Evolutionary conservation across 352 stramenopile species (phyloP).

Genomic region (Pythium scleroteichum): DNA sequence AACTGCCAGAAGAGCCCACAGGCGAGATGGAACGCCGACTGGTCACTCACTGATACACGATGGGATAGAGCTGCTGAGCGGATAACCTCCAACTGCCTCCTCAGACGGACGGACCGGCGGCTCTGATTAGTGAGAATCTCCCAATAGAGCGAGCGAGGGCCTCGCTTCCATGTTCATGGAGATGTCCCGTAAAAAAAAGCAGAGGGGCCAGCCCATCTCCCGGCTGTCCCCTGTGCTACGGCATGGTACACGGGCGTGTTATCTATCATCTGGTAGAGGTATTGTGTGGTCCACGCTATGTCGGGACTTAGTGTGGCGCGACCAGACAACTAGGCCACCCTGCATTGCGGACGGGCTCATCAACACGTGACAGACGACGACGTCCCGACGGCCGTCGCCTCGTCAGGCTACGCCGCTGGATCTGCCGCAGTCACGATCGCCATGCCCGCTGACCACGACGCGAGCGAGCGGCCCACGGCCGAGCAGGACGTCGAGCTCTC

Average conservation of each 20-base stretch:
- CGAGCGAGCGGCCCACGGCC: not conserved
- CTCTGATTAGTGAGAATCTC: no score
- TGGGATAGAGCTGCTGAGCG: slow-evolving; percentile 3
- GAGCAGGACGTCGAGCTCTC: not conserved
- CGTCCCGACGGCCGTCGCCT: not conserved
- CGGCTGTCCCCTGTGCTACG: slow-evolving; percentile 3
- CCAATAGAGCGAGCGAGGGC: not conserved
- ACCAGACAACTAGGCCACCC: not conserved
- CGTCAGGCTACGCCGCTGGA: no score
- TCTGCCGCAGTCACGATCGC: not conserved
- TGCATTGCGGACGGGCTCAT: no score
- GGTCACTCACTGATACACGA: no score
- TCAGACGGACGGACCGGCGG: no score
- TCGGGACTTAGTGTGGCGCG: not conserved
- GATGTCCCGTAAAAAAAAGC: slow-evolving; percentile 4
- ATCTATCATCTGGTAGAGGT: not conserved
- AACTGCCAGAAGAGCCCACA: not conserved
- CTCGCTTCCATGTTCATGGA: slow-evolving; percentile 1
- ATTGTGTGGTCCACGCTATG: slow-evolving; percentile 9
- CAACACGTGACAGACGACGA: slow-evolving; percentile 10
- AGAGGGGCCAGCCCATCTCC: slow-evolving; percentile 5
- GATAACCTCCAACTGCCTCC: not conserved
- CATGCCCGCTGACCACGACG: not conserved
- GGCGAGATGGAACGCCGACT: no score
- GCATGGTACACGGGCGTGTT: not conserved